These are phyloP conservation scores for Pythium sp. DNA, from an alignment of 352 stramenopile species.

Conservation along the genomic window DNA sequence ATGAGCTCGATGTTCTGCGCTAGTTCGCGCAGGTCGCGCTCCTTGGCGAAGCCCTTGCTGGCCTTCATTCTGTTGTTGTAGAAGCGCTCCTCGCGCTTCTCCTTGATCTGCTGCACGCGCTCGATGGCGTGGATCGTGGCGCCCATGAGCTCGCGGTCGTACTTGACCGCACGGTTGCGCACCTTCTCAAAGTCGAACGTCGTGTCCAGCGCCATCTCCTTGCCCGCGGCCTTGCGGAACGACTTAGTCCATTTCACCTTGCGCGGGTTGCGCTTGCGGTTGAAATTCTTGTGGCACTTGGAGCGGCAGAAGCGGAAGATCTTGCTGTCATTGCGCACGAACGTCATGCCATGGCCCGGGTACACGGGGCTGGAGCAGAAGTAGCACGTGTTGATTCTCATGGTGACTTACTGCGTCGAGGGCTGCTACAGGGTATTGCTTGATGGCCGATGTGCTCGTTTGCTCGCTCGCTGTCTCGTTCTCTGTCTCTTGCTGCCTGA, in stretches of 20 bases:
- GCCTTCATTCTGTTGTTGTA: constrained; percentile 97
- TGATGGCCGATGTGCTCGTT: not conserved
- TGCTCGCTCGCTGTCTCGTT: constrained; percentile 1
- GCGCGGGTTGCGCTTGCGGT: constrained; percentile 99
- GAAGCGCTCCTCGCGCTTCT: constrained; percentile 95
- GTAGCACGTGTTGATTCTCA: constrained; percentile 99
- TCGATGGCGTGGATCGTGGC: constrained; percentile 99
- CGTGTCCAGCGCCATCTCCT: constrained; percentile 99
- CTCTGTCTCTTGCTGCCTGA: not conserved
- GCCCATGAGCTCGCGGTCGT: constrained; percentile 98
- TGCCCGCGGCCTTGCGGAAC: constrained; percentile 96
- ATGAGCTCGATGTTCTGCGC: constrained; percentile 87
- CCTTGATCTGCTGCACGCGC: constrained; percentile 96
- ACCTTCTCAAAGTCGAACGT: constrained; percentile 99
- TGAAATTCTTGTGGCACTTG: constrained; percentile 99
- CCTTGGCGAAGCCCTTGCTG: constrained; percentile 76
- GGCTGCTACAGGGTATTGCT: not conserved
- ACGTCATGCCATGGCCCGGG: constrained; percentile 98
- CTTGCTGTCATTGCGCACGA: constrained; percentile 99
- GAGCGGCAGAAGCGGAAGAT: constrained; percentile 99
- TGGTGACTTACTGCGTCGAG: constrained; percentile 26
- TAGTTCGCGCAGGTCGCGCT: constrained; percentile 76
- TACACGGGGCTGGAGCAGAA: constrained; percentile 99
- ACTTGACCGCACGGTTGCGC: constrained; percentile 98
- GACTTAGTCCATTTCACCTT: constrained; percentile 99